Conservation (phyloP, 208 protist species). For the Crithidia sp. region DNA sequence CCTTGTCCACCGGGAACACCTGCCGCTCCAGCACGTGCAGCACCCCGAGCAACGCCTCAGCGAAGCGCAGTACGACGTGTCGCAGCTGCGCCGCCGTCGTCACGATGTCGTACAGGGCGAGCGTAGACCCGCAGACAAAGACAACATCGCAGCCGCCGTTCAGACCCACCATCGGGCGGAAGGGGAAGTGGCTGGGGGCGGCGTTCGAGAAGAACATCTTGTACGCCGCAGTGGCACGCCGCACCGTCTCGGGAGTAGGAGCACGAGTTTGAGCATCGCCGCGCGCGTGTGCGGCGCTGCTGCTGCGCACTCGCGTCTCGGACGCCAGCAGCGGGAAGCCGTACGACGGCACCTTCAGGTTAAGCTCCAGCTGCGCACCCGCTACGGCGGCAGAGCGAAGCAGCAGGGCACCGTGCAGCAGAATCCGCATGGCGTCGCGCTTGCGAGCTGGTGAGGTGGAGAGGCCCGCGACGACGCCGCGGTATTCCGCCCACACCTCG, state of each 20-base stretch:
- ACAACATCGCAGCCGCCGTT: constrained; percentile 89
- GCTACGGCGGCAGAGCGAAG: constrained; percentile 77
- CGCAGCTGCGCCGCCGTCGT: constrained; percentile 53
- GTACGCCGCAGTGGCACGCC: constrained; percentile 69
- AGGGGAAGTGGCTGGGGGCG: constrained; percentile 67
- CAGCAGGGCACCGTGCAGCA: constrained; percentile 81
- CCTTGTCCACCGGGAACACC: constrained; percentile 64
- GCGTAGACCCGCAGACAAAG: constrained; percentile 61
- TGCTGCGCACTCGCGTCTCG: constrained; percentile 44
- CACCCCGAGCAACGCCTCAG: constrained; percentile 79
- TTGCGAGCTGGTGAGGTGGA: constrained; percentile 74
- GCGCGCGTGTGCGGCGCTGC: constrained; percentile 6
- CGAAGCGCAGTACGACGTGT: constrained; percentile 58
- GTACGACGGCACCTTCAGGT: constrained; percentile 78
- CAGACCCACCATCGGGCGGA: constrained; percentile 68
- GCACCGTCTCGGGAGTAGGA: constrained; percentile 70
- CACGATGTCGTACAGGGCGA: constrained; percentile 80
- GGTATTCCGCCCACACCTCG: constrained; percentile 88
- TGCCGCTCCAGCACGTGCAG: constrained; percentile 73
- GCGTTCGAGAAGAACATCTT: constrained; percentile 74
- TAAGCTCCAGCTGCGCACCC: constrained; percentile 70
- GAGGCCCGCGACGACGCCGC: constrained; percentile 56
- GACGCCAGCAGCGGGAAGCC: constrained; percentile 84
- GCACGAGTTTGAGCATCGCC: constrained; percentile 33
- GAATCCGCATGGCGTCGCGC: constrained; percentile 76